Percentiles rank a stretch among this genome's conserved stretches.
These are phyloP conservation scores for Solanum okadae DNA, from an alignment of 257 asterid species.

Conservation along the genomic window DNA sequence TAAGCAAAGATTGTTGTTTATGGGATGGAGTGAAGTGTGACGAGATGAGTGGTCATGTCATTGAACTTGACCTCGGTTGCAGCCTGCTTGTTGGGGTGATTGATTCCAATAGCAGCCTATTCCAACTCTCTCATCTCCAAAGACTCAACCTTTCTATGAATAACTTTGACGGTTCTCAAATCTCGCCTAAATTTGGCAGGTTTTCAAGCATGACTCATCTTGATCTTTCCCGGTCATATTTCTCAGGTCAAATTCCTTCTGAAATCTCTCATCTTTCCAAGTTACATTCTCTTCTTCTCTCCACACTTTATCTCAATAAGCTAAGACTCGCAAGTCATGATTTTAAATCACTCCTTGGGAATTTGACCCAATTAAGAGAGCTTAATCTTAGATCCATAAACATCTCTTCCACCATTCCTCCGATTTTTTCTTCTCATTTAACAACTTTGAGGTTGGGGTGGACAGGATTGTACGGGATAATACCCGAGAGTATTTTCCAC, in stretches of 20 bases:
- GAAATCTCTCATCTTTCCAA: background rate
- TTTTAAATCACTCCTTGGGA: background rate
- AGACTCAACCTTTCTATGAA: background rate
- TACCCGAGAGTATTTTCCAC: background rate
- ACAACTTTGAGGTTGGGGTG: background rate
- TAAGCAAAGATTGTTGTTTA: background rate
- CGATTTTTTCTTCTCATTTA: background rate
- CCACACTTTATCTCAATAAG: background rate
- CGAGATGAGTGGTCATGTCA: background rate
- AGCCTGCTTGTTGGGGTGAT: background rate
- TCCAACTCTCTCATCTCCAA: background rate
- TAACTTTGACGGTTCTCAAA: background rate
- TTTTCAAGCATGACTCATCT: background rate
- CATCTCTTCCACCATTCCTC: background rate
- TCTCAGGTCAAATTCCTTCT: background rate
- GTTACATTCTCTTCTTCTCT: background rate
- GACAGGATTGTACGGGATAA: background rate
- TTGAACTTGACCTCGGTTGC: background rate
- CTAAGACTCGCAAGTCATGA: background rate
- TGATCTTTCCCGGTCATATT: background rate
- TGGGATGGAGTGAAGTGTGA: background rate
- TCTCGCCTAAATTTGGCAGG: background rate
- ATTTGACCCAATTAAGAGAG: background rate
- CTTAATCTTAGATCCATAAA: background rate
- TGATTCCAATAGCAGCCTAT: background rate